Evolutionary conservation across 768 basidiomycete species (phyloP).

Genomic region (Tephrocybe rancida): DNA sequence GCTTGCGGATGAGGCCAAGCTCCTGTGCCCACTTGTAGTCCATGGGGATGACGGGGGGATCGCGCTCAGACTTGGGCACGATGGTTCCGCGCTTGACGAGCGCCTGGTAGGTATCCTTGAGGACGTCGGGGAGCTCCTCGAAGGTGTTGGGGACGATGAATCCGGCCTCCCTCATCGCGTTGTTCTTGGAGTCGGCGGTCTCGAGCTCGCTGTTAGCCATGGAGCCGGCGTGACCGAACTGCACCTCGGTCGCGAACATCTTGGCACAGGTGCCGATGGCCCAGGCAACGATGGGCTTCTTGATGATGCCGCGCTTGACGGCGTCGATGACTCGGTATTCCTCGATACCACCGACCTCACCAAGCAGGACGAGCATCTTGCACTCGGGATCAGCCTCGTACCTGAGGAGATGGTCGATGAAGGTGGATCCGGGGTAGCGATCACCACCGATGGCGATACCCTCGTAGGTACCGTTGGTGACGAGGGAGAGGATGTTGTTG

Average conservation of each 20-base stretch:
- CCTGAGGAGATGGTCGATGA: conserved; percentile 98
- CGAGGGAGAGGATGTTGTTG: conserved; percentile 98
- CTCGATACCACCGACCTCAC: conserved; percentile 98
- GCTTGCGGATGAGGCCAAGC: conserved; percentile 97
- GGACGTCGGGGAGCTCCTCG: conserved; percentile 87
- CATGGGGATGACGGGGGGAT: conserved; percentile 98
- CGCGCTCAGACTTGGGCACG: conserved; percentile 72
- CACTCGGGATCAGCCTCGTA: conserved; percentile 97
- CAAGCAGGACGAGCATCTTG: conserved; percentile 98
- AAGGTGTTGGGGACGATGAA: conserved; percentile 98
- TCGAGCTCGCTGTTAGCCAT: conserved; percentile 98
- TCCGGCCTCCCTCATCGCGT: conserved; percentile 90
- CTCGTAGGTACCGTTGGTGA: conserved; percentile 98
- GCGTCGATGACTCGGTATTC: conserved; percentile 99
- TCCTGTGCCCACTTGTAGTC: conserved; percentile 99
- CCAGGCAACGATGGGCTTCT: conserved; percentile 99
- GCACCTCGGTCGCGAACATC: conserved; percentile 99
- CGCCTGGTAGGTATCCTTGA: conserved; percentile 82
- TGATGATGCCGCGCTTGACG: conserved; percentile 90
- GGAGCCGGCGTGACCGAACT: conserved; percentile 98
- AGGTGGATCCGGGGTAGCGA: conserved; percentile 96
- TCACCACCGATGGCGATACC: conserved; percentile 99
- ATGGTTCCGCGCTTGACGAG: conserved; percentile 76
- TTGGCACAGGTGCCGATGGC: conserved; percentile 99
- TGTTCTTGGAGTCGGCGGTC: conserved; percentile 98